A percentile compares a stretch with the other conserved stretches of the same genome.
phyloP scores from a whole-genome alignment of 768 basidiomycete genomes.

The Leccinum rimulosum region DNA sequence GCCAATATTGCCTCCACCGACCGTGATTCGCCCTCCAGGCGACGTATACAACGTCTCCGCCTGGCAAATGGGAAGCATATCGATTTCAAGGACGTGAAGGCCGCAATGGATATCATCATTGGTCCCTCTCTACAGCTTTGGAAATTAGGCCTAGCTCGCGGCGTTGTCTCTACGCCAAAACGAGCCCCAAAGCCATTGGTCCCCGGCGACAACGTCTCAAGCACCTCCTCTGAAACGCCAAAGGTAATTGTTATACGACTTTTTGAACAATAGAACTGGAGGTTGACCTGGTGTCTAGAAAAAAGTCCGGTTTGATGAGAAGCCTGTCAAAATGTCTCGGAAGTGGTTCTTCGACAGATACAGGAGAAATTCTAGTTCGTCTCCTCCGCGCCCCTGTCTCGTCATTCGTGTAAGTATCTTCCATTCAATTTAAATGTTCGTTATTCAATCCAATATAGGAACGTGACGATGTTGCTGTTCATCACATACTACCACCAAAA shows the following conservation, averaged over 20 bases:
- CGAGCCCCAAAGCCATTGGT: conserved; percentile 10
- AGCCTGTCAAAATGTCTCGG: conserved; percentile 23
- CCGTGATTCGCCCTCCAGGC: conserved; percentile 10
- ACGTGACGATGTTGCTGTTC: background rate
- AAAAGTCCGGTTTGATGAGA: conserved; percentile 28
- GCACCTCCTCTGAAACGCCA: conserved; percentile 3
- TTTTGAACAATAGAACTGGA: background rate
- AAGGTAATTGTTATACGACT: conserved; percentile 16
- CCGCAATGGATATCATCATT: conserved; percentile 20
- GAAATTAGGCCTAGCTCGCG: conserved; percentile 14
- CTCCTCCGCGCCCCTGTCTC: conserved; percentile 29
- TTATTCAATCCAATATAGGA: conserved; percentile 16
- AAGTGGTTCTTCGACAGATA: conserved; percentile 18
- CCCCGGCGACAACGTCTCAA: conserved; percentile 4
- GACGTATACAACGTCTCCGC: conserved; percentile 7
- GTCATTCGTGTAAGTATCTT: conserved; percentile 21
- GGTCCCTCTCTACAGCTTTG: conserved; percentile 24
- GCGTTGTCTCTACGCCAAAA: conserved; percentile 2
- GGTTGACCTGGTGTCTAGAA: conserved; percentile 13
- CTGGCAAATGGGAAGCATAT: conserved; percentile 12
- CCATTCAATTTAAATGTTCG: background rate
- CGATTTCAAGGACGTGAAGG: conserved; percentile 17
- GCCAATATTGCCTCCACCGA: conserved; percentile 1
- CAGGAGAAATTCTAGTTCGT: conserved; percentile 9
- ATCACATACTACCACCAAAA: background rate